phyloP scores from a whole-genome alignment of 1,139 yeast species.

The Protomyces inundatus region DNA sequence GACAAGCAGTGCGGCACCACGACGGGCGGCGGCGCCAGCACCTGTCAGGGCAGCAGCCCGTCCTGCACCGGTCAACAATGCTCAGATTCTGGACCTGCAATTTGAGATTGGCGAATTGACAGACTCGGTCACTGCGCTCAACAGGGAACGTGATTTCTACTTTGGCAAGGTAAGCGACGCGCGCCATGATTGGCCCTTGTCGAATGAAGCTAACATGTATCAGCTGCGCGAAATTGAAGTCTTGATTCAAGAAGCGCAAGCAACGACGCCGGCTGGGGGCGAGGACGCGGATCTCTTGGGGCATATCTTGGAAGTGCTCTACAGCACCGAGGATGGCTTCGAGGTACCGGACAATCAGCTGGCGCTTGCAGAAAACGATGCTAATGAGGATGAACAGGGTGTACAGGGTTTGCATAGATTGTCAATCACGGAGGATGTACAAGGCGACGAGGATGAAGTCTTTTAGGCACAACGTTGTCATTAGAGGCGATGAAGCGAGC shows the following conservation, averaged over 20 bases:
- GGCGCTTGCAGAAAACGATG: conserved; percentile 28
- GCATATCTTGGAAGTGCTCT: conserved; percentile 68
- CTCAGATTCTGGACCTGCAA: conserved; percentile 27
- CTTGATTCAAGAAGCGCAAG: conserved; percentile 61
- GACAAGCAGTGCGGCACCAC: background rate
- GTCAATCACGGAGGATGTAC: background rate
- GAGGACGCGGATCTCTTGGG: conserved; percentile 45
- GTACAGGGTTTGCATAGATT: conserved; percentile 1
- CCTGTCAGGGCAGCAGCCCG: conserved; percentile 12
- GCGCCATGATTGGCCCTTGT: background rate
- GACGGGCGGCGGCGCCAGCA: conserved; percentile 13
- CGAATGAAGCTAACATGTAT: background rate
- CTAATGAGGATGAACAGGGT: conserved; percentile 27
- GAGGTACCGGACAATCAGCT: conserved; percentile 37
- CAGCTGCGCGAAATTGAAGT: conserved; percentile 75
- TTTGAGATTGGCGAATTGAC: conserved; percentile 31
- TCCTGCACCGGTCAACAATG: conserved; percentile 16
- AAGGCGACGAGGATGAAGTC: conserved; percentile 18
- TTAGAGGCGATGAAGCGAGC: no score
- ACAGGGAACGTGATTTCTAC: conserved; percentile 75
- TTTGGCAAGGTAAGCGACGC: conserved; percentile 53
- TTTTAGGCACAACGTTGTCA: background rate
- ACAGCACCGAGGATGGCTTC: conserved; percentile 56
- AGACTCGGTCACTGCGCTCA: conserved; percentile 41
- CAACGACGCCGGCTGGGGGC: conserved; percentile 42